phyloP scores from a whole-genome alignment of 768 basidiomycete genomes.

The Leccinum boreale region DNA sequence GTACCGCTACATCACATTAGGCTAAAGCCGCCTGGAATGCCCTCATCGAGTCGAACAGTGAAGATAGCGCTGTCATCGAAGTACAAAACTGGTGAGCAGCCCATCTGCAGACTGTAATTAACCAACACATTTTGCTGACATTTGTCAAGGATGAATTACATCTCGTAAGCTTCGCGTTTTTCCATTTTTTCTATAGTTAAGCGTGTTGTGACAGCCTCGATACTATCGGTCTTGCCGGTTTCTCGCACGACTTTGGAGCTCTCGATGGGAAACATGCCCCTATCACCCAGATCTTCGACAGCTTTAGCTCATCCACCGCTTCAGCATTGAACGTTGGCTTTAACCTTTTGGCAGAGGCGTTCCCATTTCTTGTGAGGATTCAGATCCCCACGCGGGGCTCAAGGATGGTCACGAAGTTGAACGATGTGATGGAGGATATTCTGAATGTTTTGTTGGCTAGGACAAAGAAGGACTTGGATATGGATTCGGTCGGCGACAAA shows the following conservation, averaged over 20 bases:
- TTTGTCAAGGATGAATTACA: neutral
- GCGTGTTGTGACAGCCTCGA: neutral
- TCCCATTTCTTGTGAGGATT: neutral
- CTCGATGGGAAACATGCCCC: neutral
- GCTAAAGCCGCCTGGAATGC: neutral
- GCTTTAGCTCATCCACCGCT: neutral
- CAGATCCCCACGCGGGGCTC: neutral
- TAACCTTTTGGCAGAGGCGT: neutral
- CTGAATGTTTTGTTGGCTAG: neutral
- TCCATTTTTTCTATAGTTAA: neutral
- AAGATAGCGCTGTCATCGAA: neutral
- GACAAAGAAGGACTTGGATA: neutral
- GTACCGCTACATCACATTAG: neutral
- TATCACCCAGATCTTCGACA: neutral
- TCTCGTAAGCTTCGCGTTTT: neutral
- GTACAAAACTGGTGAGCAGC: neutral
- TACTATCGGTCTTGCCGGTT: neutral
- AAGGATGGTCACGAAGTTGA: neutral
- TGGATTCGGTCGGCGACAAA: neutral
- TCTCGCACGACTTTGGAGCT: neutral
- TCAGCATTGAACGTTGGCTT: neutral
- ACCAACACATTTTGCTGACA: neutral
- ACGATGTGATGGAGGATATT: neutral
- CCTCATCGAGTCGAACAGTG: neutral
- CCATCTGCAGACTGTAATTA: too few relatives aligned